Evolutionary conservation across 2,329 filamentous ascomycete genomes (phyloP), one percentile per base, ranked within the genome.

Genomic region (Xylariomycetidae sp.): DNA sequence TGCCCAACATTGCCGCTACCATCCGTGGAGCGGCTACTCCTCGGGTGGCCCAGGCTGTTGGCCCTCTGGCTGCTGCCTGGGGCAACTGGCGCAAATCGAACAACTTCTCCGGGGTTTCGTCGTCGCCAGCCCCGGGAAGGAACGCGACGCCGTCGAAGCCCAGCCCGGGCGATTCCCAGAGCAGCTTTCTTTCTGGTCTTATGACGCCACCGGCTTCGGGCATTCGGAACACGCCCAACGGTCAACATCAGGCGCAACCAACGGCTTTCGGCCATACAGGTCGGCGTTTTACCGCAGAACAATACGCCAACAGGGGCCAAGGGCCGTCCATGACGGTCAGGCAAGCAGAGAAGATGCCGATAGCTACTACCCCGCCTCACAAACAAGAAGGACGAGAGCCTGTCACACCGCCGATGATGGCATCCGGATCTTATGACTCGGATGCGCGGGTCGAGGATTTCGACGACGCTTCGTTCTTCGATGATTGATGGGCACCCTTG

Each of bases 121-220:
- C 61, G 31, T 67, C 72, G 6, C 65, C 71, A 11, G 59, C 59
- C 2, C 41, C 55, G 8, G 54, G 50, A 22, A 58, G 54, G 30
- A 66, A 61, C 38, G 62, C 65, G 27, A 85, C 82, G 1, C 81
- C 82, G 5, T 82, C 80, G 7, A 80, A 74, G 49, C 66, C 67
- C 27, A 72, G 65, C 23, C 57, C 60, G 14, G 16, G 34, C 1
- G 59, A 66, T 4, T 69, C 79, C 2, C 70, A 76, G 34, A 77
- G 56, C 51, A 64, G 70, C 30, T 82, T 88, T 40, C 69, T 89
- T 14, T 82, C 82, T 1, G 89, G 89, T 2, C 76, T 95, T 15
- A 72, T 96, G 69, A 96, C 90, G 1, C 89, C 90, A n/a, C 90
- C 89, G 4, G 79, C 83, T 18, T 88, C 85, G 4, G 77, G 79